These are phyloP conservation scores for Heterotrichella gracilis DNA, from an alignment of 352 stramenopile species.

Conservation along the genomic window DNA sequence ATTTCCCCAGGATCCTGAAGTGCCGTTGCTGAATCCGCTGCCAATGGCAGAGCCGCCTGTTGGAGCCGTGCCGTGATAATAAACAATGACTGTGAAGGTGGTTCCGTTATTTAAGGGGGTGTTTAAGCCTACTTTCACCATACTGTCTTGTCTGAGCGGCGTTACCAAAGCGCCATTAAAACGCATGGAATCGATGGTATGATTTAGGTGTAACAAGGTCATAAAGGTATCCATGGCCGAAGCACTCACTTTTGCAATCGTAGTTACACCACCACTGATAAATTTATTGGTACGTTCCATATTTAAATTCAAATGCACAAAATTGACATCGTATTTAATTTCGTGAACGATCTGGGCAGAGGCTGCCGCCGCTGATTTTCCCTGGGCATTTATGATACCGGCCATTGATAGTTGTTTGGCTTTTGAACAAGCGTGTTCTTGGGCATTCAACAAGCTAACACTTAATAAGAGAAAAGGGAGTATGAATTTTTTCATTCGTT, in stretches of 20 bases:
- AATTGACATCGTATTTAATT: neutral
- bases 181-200: neutral
- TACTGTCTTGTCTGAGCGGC: neutral
- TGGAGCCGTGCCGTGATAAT: neutral
- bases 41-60: neutral
- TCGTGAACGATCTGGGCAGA: neutral
- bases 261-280: neutral
- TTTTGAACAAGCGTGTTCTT: neutral
- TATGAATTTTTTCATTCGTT: too few species aligned
- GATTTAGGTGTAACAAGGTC: neutral
- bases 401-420: neutral
- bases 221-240: neutral
- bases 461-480: too few species aligned
- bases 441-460: too few species aligned
- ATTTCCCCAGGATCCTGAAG: neutral
- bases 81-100: neutral
- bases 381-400: neutral
- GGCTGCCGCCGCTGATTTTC: neutral
- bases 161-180: neutral
- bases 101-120: neutral
- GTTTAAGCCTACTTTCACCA: neutral
- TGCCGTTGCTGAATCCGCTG: neutral
- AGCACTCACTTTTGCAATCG: neutral
- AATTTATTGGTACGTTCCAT: neutral
- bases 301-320: slow-evolving; percentile 8